phyloP scores from a whole-genome alignment of 2,329 filamentous ascomycete species.

The Botrytis tulipae region DNA sequence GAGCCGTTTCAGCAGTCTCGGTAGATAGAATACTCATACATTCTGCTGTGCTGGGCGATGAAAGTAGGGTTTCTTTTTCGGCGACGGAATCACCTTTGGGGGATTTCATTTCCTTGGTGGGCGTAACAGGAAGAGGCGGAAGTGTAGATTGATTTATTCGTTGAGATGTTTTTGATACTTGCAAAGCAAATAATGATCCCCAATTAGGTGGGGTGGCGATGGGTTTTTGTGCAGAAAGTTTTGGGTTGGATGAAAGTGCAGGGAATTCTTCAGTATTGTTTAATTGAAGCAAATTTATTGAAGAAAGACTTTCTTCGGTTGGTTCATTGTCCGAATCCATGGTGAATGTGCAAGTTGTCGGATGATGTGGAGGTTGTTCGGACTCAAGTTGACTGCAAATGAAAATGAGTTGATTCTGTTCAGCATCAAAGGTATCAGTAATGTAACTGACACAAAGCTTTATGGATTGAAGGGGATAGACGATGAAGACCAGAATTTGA shows the following conservation, averaged over 20 bases:
- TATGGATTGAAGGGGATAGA: not conserved
- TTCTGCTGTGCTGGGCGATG: not conserved
- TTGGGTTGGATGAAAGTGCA: not conserved
- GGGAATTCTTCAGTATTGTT: conserved; percentile 5
- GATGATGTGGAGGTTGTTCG: not conserved
- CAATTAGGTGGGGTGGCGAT: not conserved
- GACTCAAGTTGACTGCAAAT: not conserved
- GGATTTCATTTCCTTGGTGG: not conserved
- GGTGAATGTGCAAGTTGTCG: not conserved
- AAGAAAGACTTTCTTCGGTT: not conserved
- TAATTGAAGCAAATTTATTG: not conserved
- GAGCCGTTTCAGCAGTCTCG: not conserved
- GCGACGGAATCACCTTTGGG: no score
- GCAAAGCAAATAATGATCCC: conserved; percentile 7
- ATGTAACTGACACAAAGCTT: not conserved
- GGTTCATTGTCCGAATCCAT: not conserved
- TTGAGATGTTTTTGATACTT: not conserved
- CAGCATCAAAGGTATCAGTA: not conserved
- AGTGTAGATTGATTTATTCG: not conserved
- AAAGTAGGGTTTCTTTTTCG: not conserved
- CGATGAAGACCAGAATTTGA: not conserved
- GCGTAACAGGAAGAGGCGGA: not conserved
- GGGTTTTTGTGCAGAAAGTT: not conserved
- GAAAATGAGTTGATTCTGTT: not conserved
- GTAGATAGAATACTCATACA: conserved; percentile 13